These are phyloP conservation scores for Moringa oleifera DNA, from an alignment of 345 rosid genomes.

Conservation along the genomic window DNA sequence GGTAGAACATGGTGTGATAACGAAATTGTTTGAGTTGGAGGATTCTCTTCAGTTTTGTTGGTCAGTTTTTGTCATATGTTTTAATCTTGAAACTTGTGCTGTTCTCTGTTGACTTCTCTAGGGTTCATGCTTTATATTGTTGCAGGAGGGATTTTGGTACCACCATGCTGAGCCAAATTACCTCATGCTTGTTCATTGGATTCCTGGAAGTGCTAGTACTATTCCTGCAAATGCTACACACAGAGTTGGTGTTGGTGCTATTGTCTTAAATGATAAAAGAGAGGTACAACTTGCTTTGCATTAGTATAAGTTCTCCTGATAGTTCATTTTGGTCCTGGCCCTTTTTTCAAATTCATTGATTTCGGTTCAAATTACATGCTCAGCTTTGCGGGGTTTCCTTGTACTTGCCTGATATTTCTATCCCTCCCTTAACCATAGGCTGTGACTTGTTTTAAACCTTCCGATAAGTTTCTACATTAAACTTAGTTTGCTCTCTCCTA, in stretches of 20 bases:
- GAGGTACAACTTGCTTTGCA: slow-evolving; percentile 44
- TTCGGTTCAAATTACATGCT: background rate
- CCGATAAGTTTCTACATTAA: slow-evolving; percentile 2
- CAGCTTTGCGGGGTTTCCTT: background rate
- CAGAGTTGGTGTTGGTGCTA: slow-evolving; percentile 64
- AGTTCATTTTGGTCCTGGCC: background rate
- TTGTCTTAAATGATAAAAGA: slow-evolving; percentile 59
- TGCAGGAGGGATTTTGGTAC: slow-evolving; percentile 66
- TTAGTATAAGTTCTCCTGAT: background rate
- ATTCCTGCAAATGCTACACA: slow-evolving; percentile 81
- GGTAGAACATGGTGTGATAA: too few relatives aligned
- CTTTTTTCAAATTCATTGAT: background rate
- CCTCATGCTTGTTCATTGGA: slow-evolving; percentile 82
- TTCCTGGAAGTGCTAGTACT: slow-evolving; percentile 53
- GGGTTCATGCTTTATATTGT: slow-evolving; percentile 1
- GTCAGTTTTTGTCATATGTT: background rate
- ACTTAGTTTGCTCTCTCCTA: background rate
- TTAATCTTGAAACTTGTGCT: background rate
- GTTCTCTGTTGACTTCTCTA: slow-evolving; percentile 4
- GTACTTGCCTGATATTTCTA: too few relatives aligned
- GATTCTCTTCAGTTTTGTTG: background rate
- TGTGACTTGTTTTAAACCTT: background rate
- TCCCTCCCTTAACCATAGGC: background rate
- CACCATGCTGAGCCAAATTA: slow-evolving; percentile 86
- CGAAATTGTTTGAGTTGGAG: too few relatives aligned